Evolutionary conservation across 2,329 filamentous ascomycete species (phyloP), one percentile per base, ranked within the genome.

Genomic region (Podosphaera fusca): DNA sequence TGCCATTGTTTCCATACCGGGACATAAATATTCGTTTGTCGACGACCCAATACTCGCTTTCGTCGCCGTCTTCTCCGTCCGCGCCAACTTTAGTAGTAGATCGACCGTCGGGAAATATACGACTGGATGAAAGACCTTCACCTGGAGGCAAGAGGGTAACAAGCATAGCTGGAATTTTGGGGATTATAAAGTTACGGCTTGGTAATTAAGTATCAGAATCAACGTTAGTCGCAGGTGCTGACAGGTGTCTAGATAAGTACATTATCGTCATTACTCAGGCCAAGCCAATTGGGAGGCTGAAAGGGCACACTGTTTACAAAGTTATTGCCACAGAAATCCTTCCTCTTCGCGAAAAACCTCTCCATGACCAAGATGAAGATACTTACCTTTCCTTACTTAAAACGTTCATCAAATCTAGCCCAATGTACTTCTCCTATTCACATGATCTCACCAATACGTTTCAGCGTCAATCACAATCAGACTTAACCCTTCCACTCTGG

Each of bases 401-500:
- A 70, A 80, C 77, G 53, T 81, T 92, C 60, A 77, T 98, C 64
- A 84, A 85, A 68, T 82, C 79, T 10, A 86, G 85, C 0, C 87
- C 90, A 7, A 88, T 96, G 83, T 96, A 94, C 76, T 98, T 95
- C 67, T 96, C 92, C 58, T 98, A 98, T 74, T 90, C 89, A 7
- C 80, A 94, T 69, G 92, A 98, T 70, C 78, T 98, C 61, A 98
- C 92, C 64, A 98, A 94, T 74, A 89, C 81, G 68, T 95, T 96
- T 73, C 92, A 98, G 72, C 82, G 92, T 61, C 92, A 96, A 69
- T 82, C 89, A 2, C 81, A 89, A 63, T 74, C 80, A 61, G 81
- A 94, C 68, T 72, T 74, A 57, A 77, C 78, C 14, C 73, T 77
- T 57, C 89, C 92, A 10, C 71, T 96, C 58, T 98, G 92, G 92